Conservation (phyloP, 2,329 filamentous ascomycete species). For the Pestalotiopsis sp. region DNA sequence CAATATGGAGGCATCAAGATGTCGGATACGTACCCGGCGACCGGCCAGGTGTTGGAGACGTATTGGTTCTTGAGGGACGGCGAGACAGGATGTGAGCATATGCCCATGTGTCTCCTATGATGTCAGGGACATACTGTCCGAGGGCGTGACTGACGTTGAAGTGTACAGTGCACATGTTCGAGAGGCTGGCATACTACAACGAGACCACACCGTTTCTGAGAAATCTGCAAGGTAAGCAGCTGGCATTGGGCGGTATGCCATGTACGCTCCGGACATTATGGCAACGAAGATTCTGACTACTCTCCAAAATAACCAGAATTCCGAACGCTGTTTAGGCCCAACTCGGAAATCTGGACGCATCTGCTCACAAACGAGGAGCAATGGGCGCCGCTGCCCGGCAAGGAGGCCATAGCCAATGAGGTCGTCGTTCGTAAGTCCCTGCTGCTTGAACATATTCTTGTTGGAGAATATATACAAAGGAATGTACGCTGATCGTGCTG, state of each 20-base stretch:
- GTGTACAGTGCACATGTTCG: slow-evolving; percentile 52
- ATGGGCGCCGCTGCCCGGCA: slow-evolving; percentile 51
- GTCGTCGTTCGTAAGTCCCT: slow-evolving; percentile 43
- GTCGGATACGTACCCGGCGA: slow-evolving; percentile 57
- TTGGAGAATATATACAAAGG: neutral
- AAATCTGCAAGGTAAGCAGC: slow-evolving; percentile 44
- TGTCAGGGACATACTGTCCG: neutral
- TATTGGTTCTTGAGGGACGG: slow-evolving; percentile 65
- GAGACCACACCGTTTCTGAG: slow-evolving; percentile 54
- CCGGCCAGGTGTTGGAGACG: slow-evolving; percentile 60
- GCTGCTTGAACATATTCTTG: neutral
- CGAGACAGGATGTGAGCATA: slow-evolving; percentile 49
- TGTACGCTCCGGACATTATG: neutral
- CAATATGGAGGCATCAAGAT: slow-evolving; percentile 60
- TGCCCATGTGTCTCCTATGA: slow-evolving; percentile 25
- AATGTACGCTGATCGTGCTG: neutral
- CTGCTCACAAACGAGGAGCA: slow-evolving; percentile 57
- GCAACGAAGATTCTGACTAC: neutral
- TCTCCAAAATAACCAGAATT: slow-evolving; percentile 41
- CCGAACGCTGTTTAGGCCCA: slow-evolving; percentile 61
- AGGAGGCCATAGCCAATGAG: slow-evolving; percentile 37
- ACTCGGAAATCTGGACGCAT: slow-evolving; percentile 61
- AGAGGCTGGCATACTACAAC: slow-evolving; percentile 60
- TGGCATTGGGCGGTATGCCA: slow-evolving; percentile 5
- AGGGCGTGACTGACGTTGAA: neutral